Evolutionary conservation across 1,284 basidiomycete genomes (phyloP).

Genomic region (Trichosporon asahii): DNA sequence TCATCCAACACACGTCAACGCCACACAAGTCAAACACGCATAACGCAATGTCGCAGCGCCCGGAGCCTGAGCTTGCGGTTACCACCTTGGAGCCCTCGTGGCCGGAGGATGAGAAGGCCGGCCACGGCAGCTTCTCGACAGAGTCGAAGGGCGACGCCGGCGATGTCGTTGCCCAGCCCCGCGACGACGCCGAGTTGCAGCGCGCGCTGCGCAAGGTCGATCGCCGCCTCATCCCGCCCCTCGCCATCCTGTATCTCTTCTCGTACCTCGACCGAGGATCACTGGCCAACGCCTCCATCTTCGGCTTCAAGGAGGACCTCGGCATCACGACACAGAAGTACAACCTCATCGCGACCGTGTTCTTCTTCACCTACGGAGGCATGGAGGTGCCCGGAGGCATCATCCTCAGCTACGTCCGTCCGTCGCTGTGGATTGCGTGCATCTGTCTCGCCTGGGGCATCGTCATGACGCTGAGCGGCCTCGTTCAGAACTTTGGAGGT

Average conservation of each 20-base stretch:
- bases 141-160: not conserved
- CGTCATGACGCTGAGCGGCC: constrained; percentile 60
- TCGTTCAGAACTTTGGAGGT: constrained; percentile 54
- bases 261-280: constrained; percentile 33
- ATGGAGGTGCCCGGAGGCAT: constrained; percentile 25
- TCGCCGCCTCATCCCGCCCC: constrained; percentile 34
- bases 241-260: constrained; percentile 40
- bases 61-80: not conserved
- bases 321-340: constrained; percentile 20
- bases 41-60: not conserved
- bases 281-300: constrained; percentile 24
- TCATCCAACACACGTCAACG: no score
- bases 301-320: constrained; percentile 23
- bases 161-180: not conserved
- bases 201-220: constrained; percentile 28
- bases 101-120: not conserved
- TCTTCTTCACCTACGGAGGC: constrained; percentile 26
- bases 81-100: not conserved
- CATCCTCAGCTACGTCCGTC: constrained; percentile 24
- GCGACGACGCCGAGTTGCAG: constrained; percentile 15
- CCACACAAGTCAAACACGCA: not conserved
- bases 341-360: constrained; percentile 27
- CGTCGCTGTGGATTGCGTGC: constrained; percentile 50
- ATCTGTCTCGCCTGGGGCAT: constrained; percentile 53
- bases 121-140: not conserved